Percentiles rank a stretch among this genome's conserved stretches.
Evolutionary conservation across 192 early-diverging fungal genomes (phyloP).

Genomic region (Coemansia asiatica): DNA sequence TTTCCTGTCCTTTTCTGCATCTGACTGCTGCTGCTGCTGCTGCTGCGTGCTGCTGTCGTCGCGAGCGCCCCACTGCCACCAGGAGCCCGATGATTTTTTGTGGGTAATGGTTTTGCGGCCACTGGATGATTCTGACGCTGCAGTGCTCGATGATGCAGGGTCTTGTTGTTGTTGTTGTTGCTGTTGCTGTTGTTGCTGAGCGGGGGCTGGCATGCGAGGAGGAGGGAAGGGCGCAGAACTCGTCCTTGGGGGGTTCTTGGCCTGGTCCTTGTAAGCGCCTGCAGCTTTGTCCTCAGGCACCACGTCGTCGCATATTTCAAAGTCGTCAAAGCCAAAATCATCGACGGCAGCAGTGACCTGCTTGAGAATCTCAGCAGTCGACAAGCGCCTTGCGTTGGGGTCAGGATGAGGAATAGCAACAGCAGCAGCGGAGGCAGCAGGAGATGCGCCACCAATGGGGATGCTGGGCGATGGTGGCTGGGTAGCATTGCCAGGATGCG

Average conservation of each 20-base stretch:
- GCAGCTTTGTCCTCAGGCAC: not conserved
- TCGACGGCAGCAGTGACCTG: constrained; percentile 50
- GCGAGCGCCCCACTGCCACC: constrained; percentile 51
- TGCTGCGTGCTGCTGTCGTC: constrained; percentile 15
- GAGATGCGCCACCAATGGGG: constrained; percentile 3
- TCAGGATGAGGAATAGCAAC: not conserved
- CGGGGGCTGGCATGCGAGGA: not conserved
- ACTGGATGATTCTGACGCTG: not conserved
- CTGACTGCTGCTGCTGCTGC: constrained; percentile 1
- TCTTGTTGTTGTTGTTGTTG: constrained; percentile 9
- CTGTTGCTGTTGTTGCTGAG: constrained; percentile 2
- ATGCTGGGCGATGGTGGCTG: not conserved
- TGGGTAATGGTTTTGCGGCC: constrained; percentile 38
- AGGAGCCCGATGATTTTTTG: constrained; percentile 44
- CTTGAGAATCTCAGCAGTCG: constrained; percentile 51
- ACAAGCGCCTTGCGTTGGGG: constrained; percentile 26
- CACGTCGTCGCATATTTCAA: constrained; percentile 21
- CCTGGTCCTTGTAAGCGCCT: not conserved
- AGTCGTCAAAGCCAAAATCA: constrained; percentile 47
- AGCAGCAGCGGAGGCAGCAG: not conserved
- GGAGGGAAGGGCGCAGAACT: not conserved
- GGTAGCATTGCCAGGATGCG: not conserved
- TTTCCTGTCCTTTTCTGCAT: constrained; percentile 5
- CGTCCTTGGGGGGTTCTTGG: not conserved
- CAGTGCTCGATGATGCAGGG: not conserved